Base-by-base conservation (phyloP, 768 basidiomycete genomes). In the Cantharellus cinnabarinus region DNA sequence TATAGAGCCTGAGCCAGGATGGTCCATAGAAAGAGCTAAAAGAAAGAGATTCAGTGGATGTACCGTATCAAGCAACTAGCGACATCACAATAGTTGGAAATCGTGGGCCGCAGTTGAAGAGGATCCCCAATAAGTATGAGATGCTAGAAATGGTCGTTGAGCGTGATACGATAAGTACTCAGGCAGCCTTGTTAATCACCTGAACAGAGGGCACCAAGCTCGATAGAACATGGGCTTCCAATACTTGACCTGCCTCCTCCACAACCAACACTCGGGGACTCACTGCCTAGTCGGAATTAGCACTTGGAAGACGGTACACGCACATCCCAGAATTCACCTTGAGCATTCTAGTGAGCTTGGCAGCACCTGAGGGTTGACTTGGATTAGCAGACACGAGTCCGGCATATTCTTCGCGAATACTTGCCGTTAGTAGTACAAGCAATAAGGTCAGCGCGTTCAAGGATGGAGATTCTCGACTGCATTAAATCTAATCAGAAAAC, bases 41-140 rank as follows among this genome's bases (percentile, higher is more conserved):
- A n/a, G 42, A 5, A 54, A 15, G 3, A 54, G 2, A 42, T n/a
- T 54, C 10, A 54, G 35, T 7, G 10, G 10, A 10, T 10, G 52
- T 7, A 54, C 52, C 38, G 52, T 14, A 37, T 37, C 10, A 54
- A 7, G 10, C 10, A 37, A 54, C 7, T 10, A 54, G 52, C 10
- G 7, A 10, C 67, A 77, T 37, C 59, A 84, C 83, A 61, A 61
- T 73, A 86, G 15, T 77, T 83, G 41, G 78, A 78, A 51, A 86
- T 61, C 0, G 74, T 84, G 0, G 82, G 85, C 1, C 86, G 77
- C 1, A 89, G 73, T 68, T 88, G 86, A 2, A 77, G 72, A 3
- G 85, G 86, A 62, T 89, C 86, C 0, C 86, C 86, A n/a, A 88
- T 86, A 50, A 81, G 71, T 60, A 89, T 85, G 29, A 88, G 70